Evolutionary conservation across 805 yeast species (phyloP).

Genomic region (Candida silvicultrix): DNA sequence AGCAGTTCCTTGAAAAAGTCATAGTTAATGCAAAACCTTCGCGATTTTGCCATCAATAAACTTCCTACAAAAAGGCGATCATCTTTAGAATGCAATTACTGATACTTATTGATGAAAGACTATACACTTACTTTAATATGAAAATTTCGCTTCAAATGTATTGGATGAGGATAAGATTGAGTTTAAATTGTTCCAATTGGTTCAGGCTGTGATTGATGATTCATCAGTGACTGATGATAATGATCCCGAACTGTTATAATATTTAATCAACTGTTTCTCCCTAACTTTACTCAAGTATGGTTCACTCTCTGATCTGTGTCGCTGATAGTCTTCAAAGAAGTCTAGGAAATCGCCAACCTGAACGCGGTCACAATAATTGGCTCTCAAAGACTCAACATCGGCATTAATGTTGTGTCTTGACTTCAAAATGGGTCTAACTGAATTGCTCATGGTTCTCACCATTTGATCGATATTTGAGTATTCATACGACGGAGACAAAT

Average conservation of each 20-base stretch:
- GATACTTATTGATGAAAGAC: too few species aligned
- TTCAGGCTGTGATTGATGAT: not conserved
- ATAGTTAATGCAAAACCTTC: too few species aligned
- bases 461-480: not conserved
- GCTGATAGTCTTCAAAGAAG: slow-evolving; percentile 30
- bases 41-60: not conserved
- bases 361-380: slow-evolving; percentile 32
- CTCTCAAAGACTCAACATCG: slow-evolving; percentile 29
- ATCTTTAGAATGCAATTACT: too few species aligned
- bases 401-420: slow-evolving; percentile 27
- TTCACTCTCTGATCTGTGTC: slow-evolving; percentile 27
- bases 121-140: too few species aligned
- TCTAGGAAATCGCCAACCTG: slow-evolving; percentile 29
- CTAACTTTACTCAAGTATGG: slow-evolving; percentile 27
- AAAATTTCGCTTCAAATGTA: too few species aligned
- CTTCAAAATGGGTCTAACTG: slow-evolving; percentile 31
- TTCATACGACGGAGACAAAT: not conserved
- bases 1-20: too few species aligned
- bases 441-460: not conserved
- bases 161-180: too few species aligned
- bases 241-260: slow-evolving; percentile 11
- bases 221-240: not conserved
- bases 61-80: too few species aligned
- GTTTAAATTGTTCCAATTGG: too few species aligned
- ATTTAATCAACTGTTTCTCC: slow-evolving; percentile 31